Percentiles rank a stretch among this genome's conserved stretches.
Evolutionary conservation across 352 stramenopile species (phyloP).

Genomic region (Pythium monospermum): DNA sequence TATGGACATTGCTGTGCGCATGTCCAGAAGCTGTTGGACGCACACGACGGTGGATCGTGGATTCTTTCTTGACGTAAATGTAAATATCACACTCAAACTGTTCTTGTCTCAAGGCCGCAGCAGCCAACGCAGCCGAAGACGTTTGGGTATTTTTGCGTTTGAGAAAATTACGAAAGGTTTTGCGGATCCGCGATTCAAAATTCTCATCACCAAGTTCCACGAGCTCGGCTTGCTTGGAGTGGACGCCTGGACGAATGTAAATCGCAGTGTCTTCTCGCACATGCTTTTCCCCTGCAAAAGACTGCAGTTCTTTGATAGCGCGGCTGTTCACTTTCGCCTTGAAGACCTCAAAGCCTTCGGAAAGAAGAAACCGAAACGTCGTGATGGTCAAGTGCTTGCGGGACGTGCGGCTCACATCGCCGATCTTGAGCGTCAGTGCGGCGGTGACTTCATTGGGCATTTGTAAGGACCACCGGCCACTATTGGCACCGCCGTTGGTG

Average conservation of each 20-base stretch:
- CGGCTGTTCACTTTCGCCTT: constrained; percentile 57
- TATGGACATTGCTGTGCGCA: background rate
- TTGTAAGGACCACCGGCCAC: constrained; percentile 20
- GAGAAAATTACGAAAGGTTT: constrained; percentile 75
- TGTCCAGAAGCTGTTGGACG: background rate
- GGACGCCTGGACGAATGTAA: constrained; percentile 72
- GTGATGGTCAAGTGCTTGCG: constrained; percentile 59
- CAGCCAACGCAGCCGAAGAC: background rate
- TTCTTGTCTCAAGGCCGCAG: constrained; percentile 10
- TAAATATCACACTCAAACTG: constrained; percentile 68
- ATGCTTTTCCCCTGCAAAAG: constrained; percentile 32
- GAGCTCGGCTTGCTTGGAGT: constrained; percentile 80
- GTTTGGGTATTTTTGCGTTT: constrained; percentile 53
- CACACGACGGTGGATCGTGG: constrained; percentile 6
- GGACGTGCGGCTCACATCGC: constrained; percentile 59
- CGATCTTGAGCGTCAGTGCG: constrained; percentile 71
- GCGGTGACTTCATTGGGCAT: constrained; percentile 64
- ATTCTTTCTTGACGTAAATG: constrained; percentile 68
- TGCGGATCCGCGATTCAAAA: constrained; percentile 63
- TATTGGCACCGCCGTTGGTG: background rate
- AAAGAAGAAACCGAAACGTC: constrained; percentile 61
- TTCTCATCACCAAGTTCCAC: constrained; percentile 58
- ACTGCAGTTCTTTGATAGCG: constrained; percentile 49
- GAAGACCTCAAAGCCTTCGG: constrained; percentile 73
- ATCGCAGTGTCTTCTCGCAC: constrained; percentile 57